A percentile compares a stretch with the other conserved stretches of the same genome.
These are phyloP conservation scores for Leccinum variicolor DNA, from an alignment of 768 basidiomycete species.

Conservation along the genomic window DNA sequence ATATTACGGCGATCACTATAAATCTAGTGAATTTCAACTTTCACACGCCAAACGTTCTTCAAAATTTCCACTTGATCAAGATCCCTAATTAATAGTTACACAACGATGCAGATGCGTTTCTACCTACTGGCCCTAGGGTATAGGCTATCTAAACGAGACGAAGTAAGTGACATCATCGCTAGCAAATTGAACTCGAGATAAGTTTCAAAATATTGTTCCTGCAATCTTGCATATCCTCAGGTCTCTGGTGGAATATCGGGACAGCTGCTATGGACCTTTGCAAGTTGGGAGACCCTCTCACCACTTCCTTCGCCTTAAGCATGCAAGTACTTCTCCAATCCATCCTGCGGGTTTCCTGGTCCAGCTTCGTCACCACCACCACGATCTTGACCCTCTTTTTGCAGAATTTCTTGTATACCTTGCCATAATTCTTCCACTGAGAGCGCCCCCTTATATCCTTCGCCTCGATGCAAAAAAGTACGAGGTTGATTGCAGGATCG, in stretches of 20 bases:
- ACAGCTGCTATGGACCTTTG: constrained; percentile 5
- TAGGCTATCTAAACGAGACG: background rate
- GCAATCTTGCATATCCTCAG: constrained; percentile 1
- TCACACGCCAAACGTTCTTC: too few relatives aligned
- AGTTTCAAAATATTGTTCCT: background rate
- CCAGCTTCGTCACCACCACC: constrained; percentile 15
- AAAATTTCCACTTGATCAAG: too few relatives aligned
- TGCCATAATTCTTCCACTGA: constrained; percentile 13
- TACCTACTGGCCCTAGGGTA: background rate
- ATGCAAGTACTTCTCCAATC: constrained; percentile 2
- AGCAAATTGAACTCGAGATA: constrained; percentile 2
- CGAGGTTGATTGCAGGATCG: constrained; percentile 6
- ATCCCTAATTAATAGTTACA: background rate
- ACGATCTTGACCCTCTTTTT: constrained; percentile 7
- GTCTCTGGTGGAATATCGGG: background rate
- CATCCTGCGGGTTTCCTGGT: background rate
- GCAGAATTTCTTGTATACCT: constrained; percentile 12
- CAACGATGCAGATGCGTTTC: background rate
- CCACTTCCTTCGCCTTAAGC: background rate
- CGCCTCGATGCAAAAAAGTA: constrained; percentile 11
- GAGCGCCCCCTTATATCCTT: constrained; percentile 2
- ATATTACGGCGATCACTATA: background rate
- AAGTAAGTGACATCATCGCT: background rate
- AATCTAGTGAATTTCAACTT: too few relatives aligned
- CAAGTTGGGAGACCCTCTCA: constrained; percentile 1